Conservation (phyloP, 495 filamentous ascomycete species). For the Tetracladium marchalianum region DNA sequence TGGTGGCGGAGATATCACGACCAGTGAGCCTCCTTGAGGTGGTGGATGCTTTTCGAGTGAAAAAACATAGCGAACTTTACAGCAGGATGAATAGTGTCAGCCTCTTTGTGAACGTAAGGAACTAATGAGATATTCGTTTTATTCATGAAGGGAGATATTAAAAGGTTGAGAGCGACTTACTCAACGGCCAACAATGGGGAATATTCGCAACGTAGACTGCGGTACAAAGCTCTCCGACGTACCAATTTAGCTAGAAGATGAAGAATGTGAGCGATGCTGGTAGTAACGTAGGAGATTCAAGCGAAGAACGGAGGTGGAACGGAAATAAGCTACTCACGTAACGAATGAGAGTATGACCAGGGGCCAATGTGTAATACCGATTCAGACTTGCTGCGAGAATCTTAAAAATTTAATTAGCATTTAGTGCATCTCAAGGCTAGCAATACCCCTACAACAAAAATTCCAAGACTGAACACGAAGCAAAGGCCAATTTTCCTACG, state of each 20-base stretch:
- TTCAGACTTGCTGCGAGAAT: slow-evolving; percentile 14
- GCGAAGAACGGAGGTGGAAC: too few relatives aligned
- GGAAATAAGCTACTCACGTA: background rate
- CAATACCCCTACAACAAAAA: slow-evolving; percentile 20
- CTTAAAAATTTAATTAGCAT: slow-evolving; percentile 10
- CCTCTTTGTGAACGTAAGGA: too few relatives aligned
- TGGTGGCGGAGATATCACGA: too few relatives aligned
- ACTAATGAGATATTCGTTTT: too few relatives aligned
- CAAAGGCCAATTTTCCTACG: slow-evolving; percentile 10
- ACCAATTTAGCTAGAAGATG: slow-evolving; percentile 15
- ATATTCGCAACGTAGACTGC: slow-evolving; percentile 25
- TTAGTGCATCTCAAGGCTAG: slow-evolving; percentile 7
- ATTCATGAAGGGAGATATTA: too few relatives aligned
- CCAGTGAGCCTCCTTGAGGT: too few relatives aligned
- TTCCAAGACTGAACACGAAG: slow-evolving; percentile 15
- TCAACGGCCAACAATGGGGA: slow-evolving; percentile 20
- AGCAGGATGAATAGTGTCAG: too few relatives aligned
- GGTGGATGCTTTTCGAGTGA: too few relatives aligned
- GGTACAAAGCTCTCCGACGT: slow-evolving; percentile 22
- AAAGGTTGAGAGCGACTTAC: too few relatives aligned
- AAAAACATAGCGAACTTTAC: too few relatives aligned
- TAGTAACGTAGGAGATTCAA: too few relatives aligned
- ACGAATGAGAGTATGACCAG: slow-evolving; percentile 28
- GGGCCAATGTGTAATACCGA: slow-evolving; percentile 16
- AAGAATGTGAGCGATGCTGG: too few relatives aligned